Percentiles rank a stretch among this genome's conserved stretches.
These are phyloP conservation scores for Henningerozyma blattae DNA, from an alignment of 805 yeast species.

Conservation along the genomic window DNA sequence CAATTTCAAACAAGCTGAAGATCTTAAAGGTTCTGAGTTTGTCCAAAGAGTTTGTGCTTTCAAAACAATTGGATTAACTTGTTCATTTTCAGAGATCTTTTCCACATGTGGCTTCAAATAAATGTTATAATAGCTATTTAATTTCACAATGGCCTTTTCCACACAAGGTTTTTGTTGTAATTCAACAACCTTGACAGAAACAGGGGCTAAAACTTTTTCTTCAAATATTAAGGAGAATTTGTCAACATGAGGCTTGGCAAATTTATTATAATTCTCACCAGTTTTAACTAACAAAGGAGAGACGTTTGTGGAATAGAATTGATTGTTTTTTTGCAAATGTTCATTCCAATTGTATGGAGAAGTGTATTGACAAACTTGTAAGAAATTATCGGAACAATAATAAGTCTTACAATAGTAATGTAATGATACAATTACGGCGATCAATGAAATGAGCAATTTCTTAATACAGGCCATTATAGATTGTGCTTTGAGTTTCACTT, in stretches of 20 bases:
- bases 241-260: slow-evolving; percentile 4
- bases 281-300: slow-evolving; percentile 6
- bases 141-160: neutral
- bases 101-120: neutral
- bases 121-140: neutral
- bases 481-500: no score
- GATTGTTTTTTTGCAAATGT: slow-evolving; percentile 4
- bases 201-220: slow-evolving; percentile 1
- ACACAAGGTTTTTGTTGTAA: neutral
- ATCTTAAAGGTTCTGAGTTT: neutral
- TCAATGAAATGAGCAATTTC: slow-evolving; percentile 6
- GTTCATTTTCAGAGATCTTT: slow-evolving; percentile 1
- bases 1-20: neutral
- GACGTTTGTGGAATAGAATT: slow-evolving; percentile 8
- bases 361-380: slow-evolving; percentile 12
- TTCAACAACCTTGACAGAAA: neutral
- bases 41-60: slow-evolving; percentile 1
- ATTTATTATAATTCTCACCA: slow-evolving; percentile 1
- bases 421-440: slow-evolving; percentile 6
- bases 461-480: no score
- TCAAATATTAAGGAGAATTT: neutral
- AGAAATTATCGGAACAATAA: slow-evolving; percentile 9
- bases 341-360: slow-evolving; percentile 10
- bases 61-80: slow-evolving; percentile 1
- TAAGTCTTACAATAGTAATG: slow-evolving; percentile 12